Base-by-base conservation (phyloP, 31 red algal genomes). In the Odonthalia washingtoniensis region DNA sequence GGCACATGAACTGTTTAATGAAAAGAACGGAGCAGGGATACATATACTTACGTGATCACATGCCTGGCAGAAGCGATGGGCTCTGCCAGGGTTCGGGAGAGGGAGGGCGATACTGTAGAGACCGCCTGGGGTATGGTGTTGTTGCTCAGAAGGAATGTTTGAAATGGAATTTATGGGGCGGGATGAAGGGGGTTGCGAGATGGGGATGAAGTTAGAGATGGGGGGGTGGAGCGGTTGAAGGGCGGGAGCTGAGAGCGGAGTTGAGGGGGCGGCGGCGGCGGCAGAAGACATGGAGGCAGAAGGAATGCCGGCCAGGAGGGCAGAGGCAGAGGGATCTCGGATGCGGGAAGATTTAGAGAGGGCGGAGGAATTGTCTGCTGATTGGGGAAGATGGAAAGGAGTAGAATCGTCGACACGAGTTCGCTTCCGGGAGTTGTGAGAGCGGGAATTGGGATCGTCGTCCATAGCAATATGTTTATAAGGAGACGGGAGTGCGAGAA, bases 41-140 rank as follows among this genome's bases (percentile, higher is more conserved):
- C n/a, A n/a, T n/a, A n/a, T 57, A 80, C 88, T 76, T 91, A 91
- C 88, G 70, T 91, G 88, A 75, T 91, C 88, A 52, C 88, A 91
- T 43, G 80, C 88, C 62, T 91, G 88, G 32, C 88, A 91, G 60
- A 91, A 91, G 44, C 88, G 88, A 72, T 91, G 88, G 5, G 88
- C 88, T 53, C 88, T 70, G 2, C 88, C 88, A 24, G 88, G 88
- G 43, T 91, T 91, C 43, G 88, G 88, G 36, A 91, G 63, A 39
- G 88, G 88, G 31, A 83, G 80, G 31, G 88, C 88, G 28, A 90
- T 82, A 49, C 81, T 90, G 72, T 83, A 91, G 34, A 84, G 9
- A 14, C 49, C 49, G 9, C 12, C 21, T 57, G 49, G 12, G 21
- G 49, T 9, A 57, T 57, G 49, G 21, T 57, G 9, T 57, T 9